Percentiles rank a stretch among this genome's conserved stretches.
phyloP scores from a whole-genome alignment of 768 basidiomycete genomes.

The Serendipita sp. region DNA sequence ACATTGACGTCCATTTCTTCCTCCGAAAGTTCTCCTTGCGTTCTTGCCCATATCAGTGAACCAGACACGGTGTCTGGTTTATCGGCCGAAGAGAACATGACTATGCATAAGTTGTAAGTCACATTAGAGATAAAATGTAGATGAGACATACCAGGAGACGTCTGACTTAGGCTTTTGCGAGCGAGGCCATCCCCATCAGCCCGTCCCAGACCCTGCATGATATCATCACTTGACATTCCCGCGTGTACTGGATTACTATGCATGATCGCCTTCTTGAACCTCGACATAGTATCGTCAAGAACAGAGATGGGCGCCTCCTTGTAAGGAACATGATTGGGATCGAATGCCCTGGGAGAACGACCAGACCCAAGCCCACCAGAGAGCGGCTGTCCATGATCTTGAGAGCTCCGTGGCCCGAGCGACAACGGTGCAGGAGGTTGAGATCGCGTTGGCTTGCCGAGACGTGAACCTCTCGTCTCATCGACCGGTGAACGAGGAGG shows the following conservation, averaged over 20 bases:
- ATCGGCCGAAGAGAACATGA: too few species aligned
- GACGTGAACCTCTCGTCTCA: background rate
- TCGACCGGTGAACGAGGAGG: background rate
- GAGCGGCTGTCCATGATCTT: slow-evolving; percentile 10
- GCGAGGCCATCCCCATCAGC: background rate
- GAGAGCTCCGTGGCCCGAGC: slow-evolving; percentile 6
- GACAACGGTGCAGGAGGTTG: slow-evolving; percentile 1
- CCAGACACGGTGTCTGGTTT: background rate
- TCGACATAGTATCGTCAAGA: slow-evolving; percentile 66
- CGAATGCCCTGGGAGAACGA: background rate
- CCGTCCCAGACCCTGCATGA: background rate
- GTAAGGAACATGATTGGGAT: slow-evolving; percentile 17
- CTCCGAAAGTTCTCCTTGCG: background rate
- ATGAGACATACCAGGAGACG: background rate
- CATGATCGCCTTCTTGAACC: slow-evolving; percentile 60
- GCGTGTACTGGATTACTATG: background rate
- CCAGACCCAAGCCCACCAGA: background rate
- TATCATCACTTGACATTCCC: slow-evolving; percentile 2
- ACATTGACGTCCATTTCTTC: slow-evolving; percentile 20
- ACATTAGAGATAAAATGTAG: too few species aligned
- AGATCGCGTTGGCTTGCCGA: background rate
- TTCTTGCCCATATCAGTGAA: background rate
- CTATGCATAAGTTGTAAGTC: too few species aligned
- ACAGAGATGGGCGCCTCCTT: slow-evolving; percentile 49
- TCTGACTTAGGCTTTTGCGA: too few species aligned